Evolutionary conservation across 208 protist species (phyloP).

Genomic region (Leishmania amazonensis): DNA sequence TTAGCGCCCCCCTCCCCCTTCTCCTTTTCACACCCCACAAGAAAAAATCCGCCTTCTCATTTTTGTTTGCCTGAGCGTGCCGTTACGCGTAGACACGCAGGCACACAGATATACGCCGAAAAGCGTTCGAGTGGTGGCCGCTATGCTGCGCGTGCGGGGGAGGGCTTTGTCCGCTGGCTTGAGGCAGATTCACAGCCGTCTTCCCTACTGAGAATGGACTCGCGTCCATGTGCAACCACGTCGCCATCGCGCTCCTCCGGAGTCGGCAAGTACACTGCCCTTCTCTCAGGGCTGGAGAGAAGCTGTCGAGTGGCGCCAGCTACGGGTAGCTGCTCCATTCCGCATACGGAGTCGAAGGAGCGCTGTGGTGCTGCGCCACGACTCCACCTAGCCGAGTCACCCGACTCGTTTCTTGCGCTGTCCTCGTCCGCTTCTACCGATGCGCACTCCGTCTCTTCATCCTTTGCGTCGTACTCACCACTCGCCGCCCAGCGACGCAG

Average conservation of each 20-base stretch:
- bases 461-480: constrained; percentile 18
- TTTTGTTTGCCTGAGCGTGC: neutral
- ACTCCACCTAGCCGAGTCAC: neutral
- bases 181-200: neutral
- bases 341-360: neutral
- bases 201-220: neutral
- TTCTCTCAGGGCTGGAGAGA: constrained; percentile 13
- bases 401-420: neutral
- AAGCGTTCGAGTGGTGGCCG: neutral
- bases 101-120: neutral
- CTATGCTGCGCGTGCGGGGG: neutral
- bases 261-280: neutral
- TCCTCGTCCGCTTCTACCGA: neutral
- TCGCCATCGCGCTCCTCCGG: neutral
- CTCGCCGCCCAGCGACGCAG: neutral
- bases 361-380: neutral
- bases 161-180: too few species aligned
- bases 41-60: neutral
- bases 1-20: neutral
- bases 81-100: neutral
- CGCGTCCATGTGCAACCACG: neutral
- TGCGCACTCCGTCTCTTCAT: neutral
- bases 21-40: neutral
- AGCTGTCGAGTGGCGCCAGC: constrained; percentile 1
- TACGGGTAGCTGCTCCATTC: neutral